Percentiles rank a stretch among this genome's conserved stretches.
phyloP scores from a whole-genome alignment of 305 asterid genomes.

The Plantago lanceolata region DNA sequence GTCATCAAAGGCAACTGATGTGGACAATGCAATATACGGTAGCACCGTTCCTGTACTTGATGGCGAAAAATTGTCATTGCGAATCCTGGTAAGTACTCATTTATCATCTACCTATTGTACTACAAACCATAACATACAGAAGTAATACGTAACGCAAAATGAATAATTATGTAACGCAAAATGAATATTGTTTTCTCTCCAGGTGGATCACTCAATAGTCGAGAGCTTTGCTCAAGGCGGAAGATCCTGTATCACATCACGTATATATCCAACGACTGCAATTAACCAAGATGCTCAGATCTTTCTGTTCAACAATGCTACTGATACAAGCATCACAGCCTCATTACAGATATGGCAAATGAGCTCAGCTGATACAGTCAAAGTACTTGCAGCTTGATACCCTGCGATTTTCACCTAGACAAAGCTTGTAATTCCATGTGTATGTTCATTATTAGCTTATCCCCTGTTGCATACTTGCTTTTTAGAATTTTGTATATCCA shows the following conservation, averaged over 20 bases:
- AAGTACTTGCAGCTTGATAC: neutral
- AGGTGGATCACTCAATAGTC: constrained; percentile 88
- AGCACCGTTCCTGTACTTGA: constrained; percentile 52
- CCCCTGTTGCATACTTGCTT: neutral
- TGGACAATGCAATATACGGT: constrained; percentile 50
- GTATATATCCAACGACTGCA: constrained; percentile 68
- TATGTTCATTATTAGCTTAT: too few species aligned
- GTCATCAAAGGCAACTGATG: constrained; percentile 67
- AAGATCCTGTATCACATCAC: constrained; percentile 63
- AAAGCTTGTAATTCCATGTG: neutral
- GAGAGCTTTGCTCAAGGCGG: constrained; percentile 84
- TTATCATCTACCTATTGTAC: neutral
- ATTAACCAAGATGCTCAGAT: constrained; percentile 40
- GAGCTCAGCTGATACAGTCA: constrained; percentile 28
- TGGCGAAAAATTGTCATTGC: constrained; percentile 65
- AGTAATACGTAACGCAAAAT: neutral
- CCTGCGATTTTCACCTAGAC: neutral
- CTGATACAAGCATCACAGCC: constrained; percentile 43
- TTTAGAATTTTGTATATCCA: neutral
- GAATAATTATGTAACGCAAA: too few species aligned
- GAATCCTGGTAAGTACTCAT: constrained; percentile 48
- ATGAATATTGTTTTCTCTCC: constrained; percentile 9
- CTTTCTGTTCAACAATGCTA: constrained; percentile 72
- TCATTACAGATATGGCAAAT: constrained; percentile 65
- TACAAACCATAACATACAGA: neutral